Evolutionary conservation across 148 eudicot genomes (phyloP), one percentile per base, ranked within the genome.

Genomic region (Persicaria maculosa): DNA sequence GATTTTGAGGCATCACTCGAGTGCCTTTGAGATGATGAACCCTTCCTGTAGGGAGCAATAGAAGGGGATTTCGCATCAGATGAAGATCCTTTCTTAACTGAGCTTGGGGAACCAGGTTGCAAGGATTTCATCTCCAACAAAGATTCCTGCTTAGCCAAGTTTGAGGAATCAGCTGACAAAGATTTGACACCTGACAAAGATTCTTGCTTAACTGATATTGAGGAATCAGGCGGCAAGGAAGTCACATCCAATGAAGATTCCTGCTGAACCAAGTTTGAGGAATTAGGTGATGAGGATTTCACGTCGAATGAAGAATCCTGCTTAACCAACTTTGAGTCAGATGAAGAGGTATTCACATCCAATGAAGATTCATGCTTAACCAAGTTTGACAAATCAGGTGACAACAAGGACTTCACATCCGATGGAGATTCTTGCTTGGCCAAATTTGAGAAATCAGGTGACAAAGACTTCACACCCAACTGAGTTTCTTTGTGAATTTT

Each of bases 401-500:
- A 73, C 68, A 72, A 70, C 68, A 72, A 70, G 47, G 81, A 72
- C 40, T 68, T 80, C n/a, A 53, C 20, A 10, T 47, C 68, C 5
- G 72, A 50, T 50, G 74, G 17, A 31, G 40, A 77, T 68, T 61
- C 76, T 73, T 62, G 65, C 71, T 67, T 74, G 25, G 44, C 40
- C 19, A 31, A 25, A 72, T 71, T 75, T 17, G 77, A 77, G 47
- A 53, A 58, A 58, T 68, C 77, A 74, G 16, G 77, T 12, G 62
- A 76, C 59, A 76, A 59, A 25, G 83, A 74, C 72, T 72, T 83
- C 68, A 48, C 69, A 17, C 57, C 45, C 31, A 68, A 74, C 36
- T 5, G 44, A 62, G 71, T 25, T 78, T 82, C 81, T 68, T 44
- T 72, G 82, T 81, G 81, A 57, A 79, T 73, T 58, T 74, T 72